These are phyloP conservation scores for Nicotiana otophora DNA, from an alignment of 257 asterid genomes.

Conservation along the genomic window DNA sequence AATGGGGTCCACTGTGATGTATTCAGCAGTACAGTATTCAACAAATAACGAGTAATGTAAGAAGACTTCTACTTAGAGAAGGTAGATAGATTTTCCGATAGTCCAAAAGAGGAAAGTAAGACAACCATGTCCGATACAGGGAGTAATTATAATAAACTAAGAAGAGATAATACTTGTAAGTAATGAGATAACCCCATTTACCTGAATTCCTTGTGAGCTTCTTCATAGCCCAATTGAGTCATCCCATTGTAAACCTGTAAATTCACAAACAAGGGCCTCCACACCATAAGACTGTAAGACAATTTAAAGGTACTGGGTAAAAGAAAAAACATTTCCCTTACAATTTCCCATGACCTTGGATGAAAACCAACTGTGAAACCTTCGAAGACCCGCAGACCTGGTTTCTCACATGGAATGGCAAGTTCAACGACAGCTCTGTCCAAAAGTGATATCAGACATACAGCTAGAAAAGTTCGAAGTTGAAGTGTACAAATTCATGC, in stretches of 20 bases:
- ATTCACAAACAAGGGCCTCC: slow-evolving; percentile 15
- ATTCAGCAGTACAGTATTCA: not conserved
- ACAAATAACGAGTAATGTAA: not conserved
- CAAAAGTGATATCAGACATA: slow-evolving; percentile 17
- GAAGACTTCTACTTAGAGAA: not conserved
- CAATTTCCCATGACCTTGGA: slow-evolving; percentile 94
- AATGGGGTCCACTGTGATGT: not conserved
- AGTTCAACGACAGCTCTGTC: slow-evolving; percentile 72
- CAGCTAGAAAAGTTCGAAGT: not conserved
- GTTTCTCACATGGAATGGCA: slow-evolving; percentile 82
- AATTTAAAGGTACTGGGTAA: not conserved
- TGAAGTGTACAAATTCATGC: not conserved
- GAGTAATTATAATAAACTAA: not conserved
- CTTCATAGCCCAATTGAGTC: slow-evolving; percentile 90
- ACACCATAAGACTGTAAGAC: slow-evolving; percentile 17
- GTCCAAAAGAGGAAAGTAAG: not conserved
- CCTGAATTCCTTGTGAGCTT: slow-evolving; percentile 73
- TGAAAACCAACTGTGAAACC: slow-evolving; percentile 96
- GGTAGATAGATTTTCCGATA: no score
- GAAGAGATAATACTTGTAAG: not conserved
- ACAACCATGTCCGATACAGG: not conserved
- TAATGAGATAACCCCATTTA: slow-evolving; percentile 18
- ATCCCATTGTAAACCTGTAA: slow-evolving; percentile 83
- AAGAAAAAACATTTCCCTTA: slow-evolving; percentile 25
- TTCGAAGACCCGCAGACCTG: slow-evolving; percentile 77